These are phyloP conservation scores for Sorghum bicolor DNA, from an alignment of 176 grass and related monocot species.

Conservation along the genomic window Sorghum_bicolor_NCBIv3 NC_012871.2:63772001-63772500, in stretches of 20 bases:
- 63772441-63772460: slow-evolving; percentile 1
- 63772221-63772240: not conserved
- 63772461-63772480: not conserved
- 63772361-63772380: not conserved
- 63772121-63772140: slow-evolving; percentile 85
- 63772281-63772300: not conserved
- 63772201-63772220: not conserved
- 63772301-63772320: not conserved
- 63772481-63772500: not conserved
- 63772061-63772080: slow-evolving; percentile 97
- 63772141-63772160: slow-evolving; percentile 94
- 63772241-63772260: not conserved
- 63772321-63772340: not conserved
- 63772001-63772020: slow-evolving; percentile 95
- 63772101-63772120: slow-evolving; percentile 96
- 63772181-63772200: not conserved
- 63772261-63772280: slow-evolving; percentile 1
- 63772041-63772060: slow-evolving; percentile 86
- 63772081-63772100: slow-evolving; percentile 96
- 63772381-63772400: not conserved
- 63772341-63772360: not conserved
- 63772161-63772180: slow-evolving; percentile 83
- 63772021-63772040: slow-evolving; percentile 94
- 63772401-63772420: no score
- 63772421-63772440: not conserved